Base-by-base conservation (phyloP, 78 protist species). In the slime mould (Dictyostelium discoideum) region DNA sequence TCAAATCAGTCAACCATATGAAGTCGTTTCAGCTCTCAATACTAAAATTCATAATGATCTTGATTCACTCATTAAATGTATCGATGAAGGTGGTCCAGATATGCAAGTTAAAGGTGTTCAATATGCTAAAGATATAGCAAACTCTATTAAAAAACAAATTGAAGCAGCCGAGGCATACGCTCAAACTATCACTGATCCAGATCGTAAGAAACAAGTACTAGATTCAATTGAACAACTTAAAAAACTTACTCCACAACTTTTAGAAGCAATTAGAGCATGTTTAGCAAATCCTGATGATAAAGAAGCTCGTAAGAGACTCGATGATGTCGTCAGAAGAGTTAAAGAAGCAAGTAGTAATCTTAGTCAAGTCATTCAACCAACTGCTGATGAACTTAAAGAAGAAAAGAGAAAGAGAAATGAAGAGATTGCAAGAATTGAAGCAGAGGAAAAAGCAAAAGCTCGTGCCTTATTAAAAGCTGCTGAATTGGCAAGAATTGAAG, bases 61-160 rank as follows among this genome's bases (percentile, higher is more conserved):
- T 22, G 95, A 90, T 39, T 20, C 63, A 0, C 42, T 90, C 3
- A 3, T 73, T 42, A 90, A 82, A 50, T 82, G 88, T 54, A 80
- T 90, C 32, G 95, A 90, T 39, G 88, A 90, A 29, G 89, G 88
- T 50, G 95, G 88, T 46, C 95, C 95, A n/a, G 88, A 90, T 9
- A 90, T 90, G 95, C 95, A 90, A 82, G 24, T 9, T 74, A 90
- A 90, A 73, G 95, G 85, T 54, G 95, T 90, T 67, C 95, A 90
- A 82, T 63, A 90, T 50, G 95, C 95, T 37, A 90, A 90, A 82
- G 95, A 90, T 29, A 90, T 90, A 40, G 95, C 95, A 3, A 86
- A 86, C 1, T 69, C 73, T 37, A 82, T 90, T 5, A 90, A 90
- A 39, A 90, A 73, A 82, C 95, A 90, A 82, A 82, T 90, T 54